These are phyloP conservation scores for Hyaloscypha hepaticicola DNA, from an alignment of 495 filamentous ascomycete genomes.

Conservation along the genomic window DNA sequence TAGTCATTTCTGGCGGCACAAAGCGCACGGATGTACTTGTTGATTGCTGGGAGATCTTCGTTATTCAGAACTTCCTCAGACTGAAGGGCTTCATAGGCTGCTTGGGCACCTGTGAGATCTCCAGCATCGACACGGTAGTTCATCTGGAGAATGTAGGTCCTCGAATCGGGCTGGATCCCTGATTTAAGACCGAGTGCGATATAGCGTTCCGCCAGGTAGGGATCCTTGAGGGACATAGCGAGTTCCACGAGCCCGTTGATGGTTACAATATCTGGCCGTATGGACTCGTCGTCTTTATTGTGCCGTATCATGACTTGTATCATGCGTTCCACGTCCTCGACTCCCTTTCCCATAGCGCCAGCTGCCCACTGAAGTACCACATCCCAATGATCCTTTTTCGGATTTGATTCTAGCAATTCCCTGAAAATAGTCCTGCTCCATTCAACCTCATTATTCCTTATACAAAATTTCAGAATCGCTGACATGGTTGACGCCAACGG, in stretches of 20 bases:
- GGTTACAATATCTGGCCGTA: slow-evolving; percentile 61
- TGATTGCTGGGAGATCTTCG: slow-evolving; percentile 62
- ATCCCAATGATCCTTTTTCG: slow-evolving; percentile 59
- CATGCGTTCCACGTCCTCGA: slow-evolving; percentile 68
- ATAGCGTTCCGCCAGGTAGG: slow-evolving; percentile 72
- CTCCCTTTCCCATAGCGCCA: slow-evolving; percentile 61
- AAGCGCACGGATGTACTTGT: slow-evolving; percentile 73
- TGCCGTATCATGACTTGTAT: slow-evolving; percentile 57
- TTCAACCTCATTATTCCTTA: slow-evolving; percentile 55
- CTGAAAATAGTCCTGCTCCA: slow-evolving; percentile 66
- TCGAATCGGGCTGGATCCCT: slow-evolving; percentile 59
- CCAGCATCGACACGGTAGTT: slow-evolving; percentile 67
- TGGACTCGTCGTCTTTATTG: slow-evolving; percentile 40
- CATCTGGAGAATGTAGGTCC: slow-evolving; percentile 71
- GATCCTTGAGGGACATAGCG: slow-evolving; percentile 66
- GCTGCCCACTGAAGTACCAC: slow-evolving; percentile 75
- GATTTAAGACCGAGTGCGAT: slow-evolving; percentile 60
- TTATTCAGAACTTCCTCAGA: slow-evolving; percentile 49
- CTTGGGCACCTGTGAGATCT: slow-evolving; percentile 65
- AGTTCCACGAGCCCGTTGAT: slow-evolving; percentile 75
- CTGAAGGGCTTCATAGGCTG: slow-evolving; percentile 60
- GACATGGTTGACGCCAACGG: slow-evolving; percentile 42
- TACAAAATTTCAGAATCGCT: slow-evolving; percentile 53
- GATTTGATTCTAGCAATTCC: slow-evolving; percentile 49
- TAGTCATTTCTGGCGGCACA: slow-evolving; percentile 55